Conservation (phyloP, 805 yeast species). For the Candida saitoana region DNA sequence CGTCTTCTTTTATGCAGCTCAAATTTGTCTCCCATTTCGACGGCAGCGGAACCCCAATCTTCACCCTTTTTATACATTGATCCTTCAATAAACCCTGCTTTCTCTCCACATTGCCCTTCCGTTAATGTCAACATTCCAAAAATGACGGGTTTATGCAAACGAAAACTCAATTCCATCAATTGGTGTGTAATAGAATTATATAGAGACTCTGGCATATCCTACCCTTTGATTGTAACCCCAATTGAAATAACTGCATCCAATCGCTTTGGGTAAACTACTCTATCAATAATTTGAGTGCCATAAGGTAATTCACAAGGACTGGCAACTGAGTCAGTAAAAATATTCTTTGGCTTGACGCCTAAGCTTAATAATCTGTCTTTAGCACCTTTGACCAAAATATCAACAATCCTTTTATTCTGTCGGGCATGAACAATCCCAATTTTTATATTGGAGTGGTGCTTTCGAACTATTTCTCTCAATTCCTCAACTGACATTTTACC, state of each 20-base stretch:
- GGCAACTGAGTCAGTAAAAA: slow-evolving; percentile 81
- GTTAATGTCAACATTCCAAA: slow-evolving; percentile 91
- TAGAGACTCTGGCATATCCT: slow-evolving; percentile 97
- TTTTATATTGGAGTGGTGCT: slow-evolving; percentile 59
- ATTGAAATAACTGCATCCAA: slow-evolving; percentile 89
- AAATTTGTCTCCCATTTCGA: slow-evolving; percentile 68
- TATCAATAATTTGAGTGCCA: slow-evolving; percentile 56
- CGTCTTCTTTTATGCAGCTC: too few species aligned
- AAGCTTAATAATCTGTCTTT: slow-evolving; percentile 51
- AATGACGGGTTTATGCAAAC: slow-evolving; percentile 71
- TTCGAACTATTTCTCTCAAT: slow-evolving; percentile 65
- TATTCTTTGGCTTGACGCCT: slow-evolving; percentile 75
- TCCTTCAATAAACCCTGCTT: slow-evolving; percentile 78
- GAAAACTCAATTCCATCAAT: slow-evolving; percentile 75
- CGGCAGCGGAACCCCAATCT: slow-evolving; percentile 99
- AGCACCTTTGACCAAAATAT: slow-evolving; percentile 77
- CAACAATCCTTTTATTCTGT: slow-evolving; percentile 82
- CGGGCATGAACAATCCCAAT: slow-evolving; percentile 93
- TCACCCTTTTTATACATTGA: slow-evolving; percentile 93
- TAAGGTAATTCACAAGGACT: slow-evolving; percentile 93
- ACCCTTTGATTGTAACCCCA: slow-evolving; percentile 92
- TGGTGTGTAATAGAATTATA: slow-evolving; percentile 85
- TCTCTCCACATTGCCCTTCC: slow-evolving; percentile 86
- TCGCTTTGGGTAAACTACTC: slow-evolving; percentile 37
- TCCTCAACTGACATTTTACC: slow-evolving; percentile 88